A percentile compares a stretch with the other conserved stretches of the same genome.
phyloP scores from a whole-genome alignment of 164 flowering plant species.

The Tetracentron sinense region DNA sequence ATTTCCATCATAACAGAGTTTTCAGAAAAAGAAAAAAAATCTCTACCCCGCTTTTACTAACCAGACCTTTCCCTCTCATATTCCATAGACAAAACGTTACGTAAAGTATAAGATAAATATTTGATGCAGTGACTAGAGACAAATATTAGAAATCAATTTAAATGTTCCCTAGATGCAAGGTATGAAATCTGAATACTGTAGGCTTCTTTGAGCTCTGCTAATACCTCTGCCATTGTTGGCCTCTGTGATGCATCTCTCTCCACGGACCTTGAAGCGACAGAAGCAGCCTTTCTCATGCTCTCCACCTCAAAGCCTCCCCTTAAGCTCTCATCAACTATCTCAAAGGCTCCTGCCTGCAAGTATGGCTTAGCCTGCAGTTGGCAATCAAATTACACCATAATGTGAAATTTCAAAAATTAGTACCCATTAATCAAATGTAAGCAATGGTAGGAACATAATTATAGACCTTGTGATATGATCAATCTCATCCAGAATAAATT shows the following conservation, averaged over 20 bases:
- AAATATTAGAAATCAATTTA: conserved; percentile 8
- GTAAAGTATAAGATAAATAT: neutral
- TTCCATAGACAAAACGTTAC: neutral
- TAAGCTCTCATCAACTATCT: conserved; percentile 68
- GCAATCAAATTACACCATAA: neutral
- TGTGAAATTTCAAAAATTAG: neutral
- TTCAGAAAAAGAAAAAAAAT: too few species aligned
- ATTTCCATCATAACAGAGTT: too few species aligned
- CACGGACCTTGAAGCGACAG: conserved; percentile 63
- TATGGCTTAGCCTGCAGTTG: conserved; percentile 95
- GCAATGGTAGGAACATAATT: too few species aligned
- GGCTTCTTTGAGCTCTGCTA: conserved; percentile 76
- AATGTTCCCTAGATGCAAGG: conserved; percentile 43
- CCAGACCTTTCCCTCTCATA: neutral
- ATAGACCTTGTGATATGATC: neutral
- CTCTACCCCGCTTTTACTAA: neutral
- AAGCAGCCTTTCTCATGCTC: conserved; percentile 69
- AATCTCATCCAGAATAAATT: too few species aligned
- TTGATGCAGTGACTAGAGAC: neutral
- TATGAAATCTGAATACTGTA: conserved; percentile 67
- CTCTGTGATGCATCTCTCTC: conserved; percentile 79
- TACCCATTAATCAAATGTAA: neutral
- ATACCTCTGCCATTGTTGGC: conserved; percentile 62
- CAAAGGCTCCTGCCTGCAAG: conserved; percentile 83
- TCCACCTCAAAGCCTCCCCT: conserved; percentile 57